A percentile compares a stretch with the other conserved stretches of the same genome.
phyloP scores from a whole-genome alignment of 2,329 filamentous ascomycete genomes.

The Curvularia hawaiiensis region DNA sequence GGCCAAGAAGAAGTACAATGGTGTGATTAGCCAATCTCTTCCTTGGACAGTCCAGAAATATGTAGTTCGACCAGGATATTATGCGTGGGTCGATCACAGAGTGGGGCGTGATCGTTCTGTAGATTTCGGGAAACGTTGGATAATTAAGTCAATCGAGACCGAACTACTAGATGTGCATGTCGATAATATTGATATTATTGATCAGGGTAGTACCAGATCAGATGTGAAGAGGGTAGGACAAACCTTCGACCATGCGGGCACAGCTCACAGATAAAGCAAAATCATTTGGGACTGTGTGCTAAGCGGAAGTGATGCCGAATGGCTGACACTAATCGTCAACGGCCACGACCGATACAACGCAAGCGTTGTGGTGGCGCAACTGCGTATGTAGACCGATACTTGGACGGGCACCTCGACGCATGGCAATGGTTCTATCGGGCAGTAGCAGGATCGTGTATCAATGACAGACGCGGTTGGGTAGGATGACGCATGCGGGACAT shows the following conservation, averaged over 20 bases:
- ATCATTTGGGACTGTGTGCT: slow-evolving; percentile 10
- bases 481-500: not conserved
- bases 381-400: slow-evolving; percentile 32
- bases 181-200: slow-evolving; percentile 38
- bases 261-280: slow-evolving; percentile 30
- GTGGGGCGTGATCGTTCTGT: slow-evolving; percentile 32
- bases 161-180: slow-evolving; percentile 34
- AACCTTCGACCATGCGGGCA: slow-evolving; percentile 34
- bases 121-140: slow-evolving; percentile 20
- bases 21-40: slow-evolving; percentile 22
- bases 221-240: slow-evolving; percentile 37
- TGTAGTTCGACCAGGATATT: slow-evolving; percentile 31
- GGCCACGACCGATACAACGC: slow-evolving; percentile 32
- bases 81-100: slow-evolving; percentile 32
- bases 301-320: slow-evolving; percentile 26
- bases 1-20: slow-evolving; percentile 21
- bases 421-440: slow-evolving; percentile 20
- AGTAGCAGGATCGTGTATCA: slow-evolving; percentile 19
- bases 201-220: slow-evolving; percentile 40
- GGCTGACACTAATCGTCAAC: slow-evolving; percentile 23
- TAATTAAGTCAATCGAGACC: slow-evolving; percentile 28
- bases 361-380: slow-evolving; percentile 35
- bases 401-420: slow-evolving; percentile 26
- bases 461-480: not conserved
- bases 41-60: slow-evolving; percentile 27